Conservation (phyloP, 768 basidiomycete species). For the Daedaleopsis sinensis region DNA sequence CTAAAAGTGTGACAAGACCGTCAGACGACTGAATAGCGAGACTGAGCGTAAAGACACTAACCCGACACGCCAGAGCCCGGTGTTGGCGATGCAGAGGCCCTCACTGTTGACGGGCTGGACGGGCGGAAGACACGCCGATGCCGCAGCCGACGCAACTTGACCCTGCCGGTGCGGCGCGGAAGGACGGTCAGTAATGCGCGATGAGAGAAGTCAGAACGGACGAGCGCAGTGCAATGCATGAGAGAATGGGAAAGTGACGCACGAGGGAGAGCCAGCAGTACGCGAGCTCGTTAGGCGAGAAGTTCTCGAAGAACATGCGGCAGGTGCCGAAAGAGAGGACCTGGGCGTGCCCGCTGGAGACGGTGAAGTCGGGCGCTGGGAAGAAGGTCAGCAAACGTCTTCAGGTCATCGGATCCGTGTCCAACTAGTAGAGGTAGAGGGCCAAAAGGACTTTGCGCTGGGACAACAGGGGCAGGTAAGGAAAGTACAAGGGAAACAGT, state of each 20-base stretch:
- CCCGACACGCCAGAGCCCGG: constrained; percentile 22
- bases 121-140: constrained; percentile 24
- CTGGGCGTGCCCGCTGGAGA: constrained; percentile 19
- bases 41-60: background rate
- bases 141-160: constrained; percentile 18
- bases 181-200: background rate
- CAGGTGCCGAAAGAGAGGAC: constrained; percentile 28
- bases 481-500: too few species aligned
- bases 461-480: too few species aligned
- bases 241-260: background rate
- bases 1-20: background rate
- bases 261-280: constrained; percentile 28
- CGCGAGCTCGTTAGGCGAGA: constrained; percentile 17
- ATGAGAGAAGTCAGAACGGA: background rate
- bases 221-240: background rate
- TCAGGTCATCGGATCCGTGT: too few species aligned
- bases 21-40: background rate
- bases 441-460: too few species aligned
- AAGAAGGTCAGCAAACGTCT: background rate
- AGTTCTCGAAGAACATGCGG: constrained; percentile 29
- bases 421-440: background rate
- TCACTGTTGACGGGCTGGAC: constrained; percentile 16
- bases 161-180: constrained; percentile 3
- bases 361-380: constrained; percentile 23
- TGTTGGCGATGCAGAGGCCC: constrained; percentile 17